These are phyloP conservation scores for Dendrocalamus sinicus DNA, from an alignment of 176 grass and related monocot genomes.

Conservation along the genomic window DNA sequence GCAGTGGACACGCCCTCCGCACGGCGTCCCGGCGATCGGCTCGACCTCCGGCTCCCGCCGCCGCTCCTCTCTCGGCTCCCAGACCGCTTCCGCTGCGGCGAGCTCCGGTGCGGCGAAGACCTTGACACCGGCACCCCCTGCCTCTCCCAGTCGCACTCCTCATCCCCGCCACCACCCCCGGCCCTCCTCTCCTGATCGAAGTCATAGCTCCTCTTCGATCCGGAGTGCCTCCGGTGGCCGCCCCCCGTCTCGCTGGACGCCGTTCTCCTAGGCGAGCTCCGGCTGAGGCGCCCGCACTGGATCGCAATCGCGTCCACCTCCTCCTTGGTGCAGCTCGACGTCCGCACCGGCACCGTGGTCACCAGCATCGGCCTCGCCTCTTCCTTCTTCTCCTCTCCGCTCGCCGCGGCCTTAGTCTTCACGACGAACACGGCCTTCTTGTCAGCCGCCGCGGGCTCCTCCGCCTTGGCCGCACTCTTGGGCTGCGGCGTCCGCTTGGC, in stretches of 20 bases:
- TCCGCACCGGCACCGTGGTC: slow-evolving; percentile 49
- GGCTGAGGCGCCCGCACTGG: slow-evolving; percentile 89
- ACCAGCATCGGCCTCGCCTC: slow-evolving; percentile 33
- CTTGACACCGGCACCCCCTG: slow-evolving; percentile 42
- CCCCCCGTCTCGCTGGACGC: slow-evolving; percentile 41
- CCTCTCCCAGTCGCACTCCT: slow-evolving; percentile 58
- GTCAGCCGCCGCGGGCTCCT: not conserved
- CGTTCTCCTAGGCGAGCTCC: slow-evolving; percentile 70
- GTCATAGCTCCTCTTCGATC: slow-evolving; percentile 90
- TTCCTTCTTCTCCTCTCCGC: slow-evolving; percentile 21
- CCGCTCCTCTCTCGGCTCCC: slow-evolving; percentile 71
- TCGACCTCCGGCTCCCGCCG: slow-evolving; percentile 63
- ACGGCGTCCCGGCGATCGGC: slow-evolving; percentile 73
- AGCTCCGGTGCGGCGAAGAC: slow-evolving; percentile 69
- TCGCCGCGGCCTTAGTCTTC: slow-evolving; percentile 26
- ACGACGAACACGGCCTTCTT: slow-evolving; percentile 62
- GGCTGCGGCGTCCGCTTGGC: slow-evolving; percentile 32
- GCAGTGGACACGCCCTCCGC: slow-evolving; percentile 33
- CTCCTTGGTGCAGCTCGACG: slow-evolving; percentile 92
- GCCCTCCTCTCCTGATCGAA: slow-evolving; percentile 65
- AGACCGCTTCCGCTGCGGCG: slow-evolving; percentile 71
- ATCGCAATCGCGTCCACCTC: slow-evolving; percentile 86
- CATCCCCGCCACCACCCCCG: slow-evolving; percentile 40
- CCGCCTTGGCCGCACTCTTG: slow-evolving; percentile 7
- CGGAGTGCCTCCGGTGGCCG: slow-evolving; percentile 62